Percentiles rank a stretch among this genome's conserved stretches.
Evolutionary conservation across 148 eudicot genomes (phyloP).

Genomic region (Rhododendron ovatum): DNA sequence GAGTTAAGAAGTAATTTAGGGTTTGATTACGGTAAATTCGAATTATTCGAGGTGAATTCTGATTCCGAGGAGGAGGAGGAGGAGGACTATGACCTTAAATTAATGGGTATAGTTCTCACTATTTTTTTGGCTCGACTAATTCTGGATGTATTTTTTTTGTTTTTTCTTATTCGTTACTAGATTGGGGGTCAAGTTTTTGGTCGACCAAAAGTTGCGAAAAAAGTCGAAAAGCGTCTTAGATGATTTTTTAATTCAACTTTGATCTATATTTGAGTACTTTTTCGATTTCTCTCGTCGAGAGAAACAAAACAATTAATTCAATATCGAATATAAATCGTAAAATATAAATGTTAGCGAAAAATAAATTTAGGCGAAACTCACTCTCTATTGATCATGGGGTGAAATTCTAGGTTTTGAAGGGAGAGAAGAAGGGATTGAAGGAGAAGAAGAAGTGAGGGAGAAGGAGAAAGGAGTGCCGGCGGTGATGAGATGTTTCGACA

Average conservation of each 20-base stretch:
- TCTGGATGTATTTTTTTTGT: no score
- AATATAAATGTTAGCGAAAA: neutral
- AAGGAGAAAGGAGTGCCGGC: conserved; percentile 98
- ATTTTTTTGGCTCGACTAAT: no score
- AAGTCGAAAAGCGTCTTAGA: no score
- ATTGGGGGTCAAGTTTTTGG: no score
- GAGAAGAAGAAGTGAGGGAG: conserved; percentile 36
- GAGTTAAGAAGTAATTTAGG: neutral
- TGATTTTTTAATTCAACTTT: neutral
- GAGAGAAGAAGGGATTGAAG: conserved; percentile 21
- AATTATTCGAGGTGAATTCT: conserved; percentile 28
- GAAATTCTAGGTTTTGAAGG: conserved; percentile 18
- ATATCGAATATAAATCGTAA: neutral
- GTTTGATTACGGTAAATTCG: conserved; percentile 20
- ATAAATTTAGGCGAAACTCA: neutral
- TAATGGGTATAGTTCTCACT: neutral
- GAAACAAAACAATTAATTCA: neutral
- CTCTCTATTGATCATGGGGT: conserved; percentile 1
- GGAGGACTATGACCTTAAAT: neutral
- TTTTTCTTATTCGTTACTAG: no score
- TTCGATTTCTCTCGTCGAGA: neutral
- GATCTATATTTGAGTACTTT: neutral
- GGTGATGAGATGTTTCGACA: conserved; percentile 93
- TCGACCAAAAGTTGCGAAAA: no score
- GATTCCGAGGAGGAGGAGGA: conserved; percentile 8